These are phyloP conservation scores for Kodamaea laetipori DNA, from an alignment of 805 yeast species.

Conservation along the genomic window DNA sequence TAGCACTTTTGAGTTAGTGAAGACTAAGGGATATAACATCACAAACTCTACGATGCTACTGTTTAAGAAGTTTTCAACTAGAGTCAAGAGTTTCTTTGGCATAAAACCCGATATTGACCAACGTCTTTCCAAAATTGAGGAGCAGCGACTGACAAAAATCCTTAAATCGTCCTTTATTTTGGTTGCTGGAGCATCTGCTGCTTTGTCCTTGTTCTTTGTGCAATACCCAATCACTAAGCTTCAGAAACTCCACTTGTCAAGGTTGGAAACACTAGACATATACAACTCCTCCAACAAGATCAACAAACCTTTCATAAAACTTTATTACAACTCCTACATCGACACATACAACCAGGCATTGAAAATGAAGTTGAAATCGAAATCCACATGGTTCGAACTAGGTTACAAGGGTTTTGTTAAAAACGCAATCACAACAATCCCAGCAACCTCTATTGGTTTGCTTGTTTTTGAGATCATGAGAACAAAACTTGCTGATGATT, in stretches of 20 bases:
- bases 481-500: slow-evolving; percentile 37
- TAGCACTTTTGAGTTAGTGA: slow-evolving; percentile 75
- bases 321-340: slow-evolving; percentile 73
- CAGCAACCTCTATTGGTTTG: slow-evolving; percentile 86
- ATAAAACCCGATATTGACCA: slow-evolving; percentile 25
- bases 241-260: slow-evolving; percentile 75
- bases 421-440: slow-evolving; percentile 74
- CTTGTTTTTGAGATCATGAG: slow-evolving; percentile 83
- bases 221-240: slow-evolving; percentile 83
- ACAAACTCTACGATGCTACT: slow-evolving; percentile 48
- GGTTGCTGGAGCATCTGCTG: slow-evolving; percentile 86
- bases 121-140: slow-evolving; percentile 29
- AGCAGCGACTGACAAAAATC: slow-evolving; percentile 46
- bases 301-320: slow-evolving; percentile 40
- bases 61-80: slow-evolving; percentile 43
- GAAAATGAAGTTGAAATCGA: slow-evolving; percentile 55
- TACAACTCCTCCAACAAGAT: slow-evolving; percentile 40
- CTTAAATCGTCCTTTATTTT: slow-evolving; percentile 69
- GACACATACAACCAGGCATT: slow-evolving; percentile 69
- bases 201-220: slow-evolving; percentile 69
- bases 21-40: slow-evolving; percentile 61
- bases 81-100: slow-evolving; percentile 22
- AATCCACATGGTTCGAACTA: slow-evolving; percentile 61
- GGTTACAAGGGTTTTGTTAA: slow-evolving; percentile 76
- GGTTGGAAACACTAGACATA: slow-evolving; percentile 79